These are phyloP conservation scores for Sporothrix luriei DNA, from an alignment of 2,329 filamentous ascomycete species.

Conservation along the genomic window DNA sequence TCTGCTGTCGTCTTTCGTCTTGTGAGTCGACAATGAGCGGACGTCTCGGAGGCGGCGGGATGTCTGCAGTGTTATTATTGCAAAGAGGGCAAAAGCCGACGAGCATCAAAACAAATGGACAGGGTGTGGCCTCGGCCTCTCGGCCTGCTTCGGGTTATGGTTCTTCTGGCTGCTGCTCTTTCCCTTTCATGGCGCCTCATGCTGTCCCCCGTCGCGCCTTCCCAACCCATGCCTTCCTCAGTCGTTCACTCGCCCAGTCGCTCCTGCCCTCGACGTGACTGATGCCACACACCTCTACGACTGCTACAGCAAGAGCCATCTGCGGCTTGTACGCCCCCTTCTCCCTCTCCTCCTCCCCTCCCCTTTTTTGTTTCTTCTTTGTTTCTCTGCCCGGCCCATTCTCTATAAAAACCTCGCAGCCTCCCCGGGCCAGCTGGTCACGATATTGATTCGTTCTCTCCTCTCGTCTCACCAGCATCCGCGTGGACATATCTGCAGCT, in stretches of 20 bases:
- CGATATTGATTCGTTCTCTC: not conserved
- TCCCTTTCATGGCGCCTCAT: not conserved
- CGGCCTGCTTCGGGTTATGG: constrained; percentile 21
- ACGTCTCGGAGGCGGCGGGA: constrained; percentile 17
- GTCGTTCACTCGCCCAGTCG: not conserved
- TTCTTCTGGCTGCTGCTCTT: not conserved
- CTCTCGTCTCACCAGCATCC: not conserved
- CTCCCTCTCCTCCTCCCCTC: too few species aligned
- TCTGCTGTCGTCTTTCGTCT: not conserved
- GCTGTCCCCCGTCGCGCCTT: not conserved
- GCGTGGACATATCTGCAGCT: not conserved
- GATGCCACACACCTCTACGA: not conserved
- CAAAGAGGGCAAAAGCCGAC: not conserved
- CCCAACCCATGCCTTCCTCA: not conserved
- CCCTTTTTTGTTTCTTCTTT: not conserved
- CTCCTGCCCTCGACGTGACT: constrained; percentile 14
- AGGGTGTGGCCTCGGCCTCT: not conserved
- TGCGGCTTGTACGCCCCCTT: constrained; percentile 7
- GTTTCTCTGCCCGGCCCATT: not conserved
- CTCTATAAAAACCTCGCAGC: constrained; percentile 18
- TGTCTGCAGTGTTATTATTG: not conserved
- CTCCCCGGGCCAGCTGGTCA: not conserved
- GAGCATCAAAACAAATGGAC: not conserved
- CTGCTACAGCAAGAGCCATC: not conserved
- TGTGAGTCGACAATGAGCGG: constrained; percentile 4